Conservation (phyloP, 2,329 filamentous ascomycete genomes). For the Didymella glomerata region DNA sequence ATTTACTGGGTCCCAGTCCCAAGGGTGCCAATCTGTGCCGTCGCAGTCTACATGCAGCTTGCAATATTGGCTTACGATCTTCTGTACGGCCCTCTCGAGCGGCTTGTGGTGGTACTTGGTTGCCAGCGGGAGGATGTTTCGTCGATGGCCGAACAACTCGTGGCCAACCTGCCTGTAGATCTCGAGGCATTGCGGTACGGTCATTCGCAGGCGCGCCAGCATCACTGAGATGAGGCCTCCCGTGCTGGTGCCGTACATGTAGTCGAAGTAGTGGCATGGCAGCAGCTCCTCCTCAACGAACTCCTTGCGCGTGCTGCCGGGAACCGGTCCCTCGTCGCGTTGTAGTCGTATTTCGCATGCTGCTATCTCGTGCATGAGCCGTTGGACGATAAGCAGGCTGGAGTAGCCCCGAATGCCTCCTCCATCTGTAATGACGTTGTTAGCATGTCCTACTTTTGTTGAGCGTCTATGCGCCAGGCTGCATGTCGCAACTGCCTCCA, state of each 20-base stretch:
- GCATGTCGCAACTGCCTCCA: neutral
- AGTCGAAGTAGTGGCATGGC: conserved; percentile 63
- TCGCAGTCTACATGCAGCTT: conserved; percentile 54
- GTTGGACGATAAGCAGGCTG: conserved; percentile 59
- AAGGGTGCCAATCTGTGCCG: conserved; percentile 57
- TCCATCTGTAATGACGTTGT: conserved; percentile 50
- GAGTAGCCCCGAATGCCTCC: conserved; percentile 62
- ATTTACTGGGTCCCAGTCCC: conserved; percentile 39
- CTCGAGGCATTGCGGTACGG: conserved; percentile 57
- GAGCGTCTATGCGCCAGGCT: neutral
- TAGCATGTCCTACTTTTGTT: conserved; percentile 20
- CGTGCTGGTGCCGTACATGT: conserved; percentile 62
- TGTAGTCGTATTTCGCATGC: conserved; percentile 55
- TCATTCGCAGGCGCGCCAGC: conserved; percentile 60
- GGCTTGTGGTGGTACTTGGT: conserved; percentile 61
- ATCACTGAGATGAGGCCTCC: conserved; percentile 62
- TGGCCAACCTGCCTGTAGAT: conserved; percentile 59
- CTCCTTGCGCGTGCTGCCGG: conserved; percentile 33
- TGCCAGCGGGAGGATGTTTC: conserved; percentile 56
- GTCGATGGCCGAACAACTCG: conserved; percentile 57
- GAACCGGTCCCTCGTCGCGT: conserved; percentile 53
- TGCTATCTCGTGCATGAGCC: conserved; percentile 59
- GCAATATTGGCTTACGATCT: conserved; percentile 57
- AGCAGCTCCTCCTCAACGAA: conserved; percentile 56
- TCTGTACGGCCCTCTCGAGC: conserved; percentile 57